Percentiles rank a stretch among this genome's conserved stretches.
Conservation (phyloP, 2,329 filamentous ascomycete species). For the Ophiostoma sp. region DNA sequence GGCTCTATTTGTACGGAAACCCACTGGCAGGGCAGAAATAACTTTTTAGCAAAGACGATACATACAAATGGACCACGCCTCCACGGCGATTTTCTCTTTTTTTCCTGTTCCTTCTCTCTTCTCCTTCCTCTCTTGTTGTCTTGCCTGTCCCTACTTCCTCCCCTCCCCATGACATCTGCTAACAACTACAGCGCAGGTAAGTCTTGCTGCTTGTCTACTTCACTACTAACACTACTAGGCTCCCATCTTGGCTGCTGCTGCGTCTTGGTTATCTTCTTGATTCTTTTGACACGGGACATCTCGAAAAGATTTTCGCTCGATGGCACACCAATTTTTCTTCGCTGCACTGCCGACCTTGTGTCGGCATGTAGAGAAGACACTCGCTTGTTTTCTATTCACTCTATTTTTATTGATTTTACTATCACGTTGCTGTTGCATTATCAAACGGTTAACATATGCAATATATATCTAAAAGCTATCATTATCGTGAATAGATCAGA, state of each 20-base stretch:
- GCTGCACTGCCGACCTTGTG: constrained; percentile 11
- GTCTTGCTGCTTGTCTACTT: background rate
- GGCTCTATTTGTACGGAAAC: background rate
- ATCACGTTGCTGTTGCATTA: background rate
- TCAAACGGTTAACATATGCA: background rate
- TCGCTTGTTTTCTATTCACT: too few relatives aligned
- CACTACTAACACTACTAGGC: constrained; percentile 2
- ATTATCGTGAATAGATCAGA: background rate
- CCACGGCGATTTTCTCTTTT: background rate
- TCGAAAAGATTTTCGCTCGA: background rate
- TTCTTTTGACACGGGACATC: too few relatives aligned
- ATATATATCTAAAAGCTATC: background rate
- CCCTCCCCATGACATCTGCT: constrained; percentile 2
- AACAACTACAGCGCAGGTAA: constrained; percentile 12
- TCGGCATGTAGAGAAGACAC: background rate
- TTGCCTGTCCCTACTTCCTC: background rate
- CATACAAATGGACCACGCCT: constrained; percentile 12
- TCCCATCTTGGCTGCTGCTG: constrained; percentile 11
- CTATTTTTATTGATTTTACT: background rate
- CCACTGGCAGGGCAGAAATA: background rate
- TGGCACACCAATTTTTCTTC: constrained; percentile 13
- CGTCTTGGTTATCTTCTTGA: background rate
- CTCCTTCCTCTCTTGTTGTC: constrained; percentile 3
- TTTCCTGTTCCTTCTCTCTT: background rate
- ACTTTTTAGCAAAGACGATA: constrained; percentile 12